Conservation (phyloP, 129 eudicot species). For the Flaveria bidentis region DNA sequence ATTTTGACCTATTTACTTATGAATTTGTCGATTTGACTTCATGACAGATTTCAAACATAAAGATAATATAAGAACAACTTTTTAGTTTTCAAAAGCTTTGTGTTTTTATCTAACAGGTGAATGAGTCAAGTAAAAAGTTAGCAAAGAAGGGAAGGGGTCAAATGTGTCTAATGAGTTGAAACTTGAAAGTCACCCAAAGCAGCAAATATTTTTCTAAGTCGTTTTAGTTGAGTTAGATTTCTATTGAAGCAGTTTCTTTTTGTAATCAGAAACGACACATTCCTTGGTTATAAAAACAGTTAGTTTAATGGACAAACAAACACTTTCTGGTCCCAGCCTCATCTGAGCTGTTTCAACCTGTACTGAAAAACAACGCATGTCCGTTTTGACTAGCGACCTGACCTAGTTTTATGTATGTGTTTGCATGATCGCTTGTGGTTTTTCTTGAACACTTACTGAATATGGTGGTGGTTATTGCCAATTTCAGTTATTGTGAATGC, state of each 20-base stretch:
- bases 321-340: neutral
- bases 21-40: too few relatives aligned
- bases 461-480: neutral
- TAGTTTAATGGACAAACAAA: neutral
- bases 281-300: neutral
- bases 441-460: too few relatives aligned
- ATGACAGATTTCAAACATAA: too few relatives aligned
- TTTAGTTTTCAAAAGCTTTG: too few relatives aligned
- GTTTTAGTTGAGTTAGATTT: neutral
- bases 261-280: neutral
- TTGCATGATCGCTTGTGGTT: neutral
- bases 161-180: too few relatives aligned
- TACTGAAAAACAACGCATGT: neutral
- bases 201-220: too few relatives aligned
- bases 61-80: too few relatives aligned
- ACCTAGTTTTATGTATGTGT: neutral
- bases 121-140: too few relatives aligned
- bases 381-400: neutral
- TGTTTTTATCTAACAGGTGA: too few relatives aligned
- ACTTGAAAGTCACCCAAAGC: too few relatives aligned
- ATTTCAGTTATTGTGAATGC: conserved; percentile 95
- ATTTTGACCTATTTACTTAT: too few relatives aligned
- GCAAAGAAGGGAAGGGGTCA: too few relatives aligned
- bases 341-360: neutral
- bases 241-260: neutral